Conservation (phyloP, 805 yeast genomes). For the Yarrowia sp. region DNA sequence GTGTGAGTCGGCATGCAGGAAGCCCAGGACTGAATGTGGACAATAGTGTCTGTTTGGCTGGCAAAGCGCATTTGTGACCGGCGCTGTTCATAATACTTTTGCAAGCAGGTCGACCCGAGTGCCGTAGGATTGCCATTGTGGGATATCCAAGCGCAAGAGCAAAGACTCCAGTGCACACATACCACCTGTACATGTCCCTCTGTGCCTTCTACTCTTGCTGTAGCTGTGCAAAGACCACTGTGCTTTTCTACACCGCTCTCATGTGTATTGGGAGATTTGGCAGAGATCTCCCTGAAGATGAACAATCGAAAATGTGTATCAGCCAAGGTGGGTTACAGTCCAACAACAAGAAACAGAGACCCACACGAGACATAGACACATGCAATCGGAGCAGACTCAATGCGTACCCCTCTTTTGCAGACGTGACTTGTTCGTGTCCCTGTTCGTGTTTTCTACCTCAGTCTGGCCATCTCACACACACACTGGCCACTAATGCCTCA, state of each 20-base stretch:
- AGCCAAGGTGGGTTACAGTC: no score
- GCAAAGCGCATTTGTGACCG: background rate
- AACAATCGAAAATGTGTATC: no score
- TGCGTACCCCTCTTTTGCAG: background rate
- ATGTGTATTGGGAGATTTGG: constrained; percentile 2
- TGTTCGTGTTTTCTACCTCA: background rate
- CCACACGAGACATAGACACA: no score
- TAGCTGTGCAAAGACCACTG: background rate
- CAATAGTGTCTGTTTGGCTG: background rate
- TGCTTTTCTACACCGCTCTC: background rate
- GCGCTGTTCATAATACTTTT: background rate
- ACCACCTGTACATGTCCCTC: background rate
- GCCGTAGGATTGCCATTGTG: constrained; percentile 17
- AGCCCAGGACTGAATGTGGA: background rate
- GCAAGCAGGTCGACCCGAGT: constrained; percentile 23
- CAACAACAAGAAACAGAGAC: no score
- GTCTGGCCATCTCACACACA: background rate
- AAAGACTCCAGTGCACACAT: no score
- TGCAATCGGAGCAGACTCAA: background rate
- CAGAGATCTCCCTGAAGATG: no score
- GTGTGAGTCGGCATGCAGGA: background rate
- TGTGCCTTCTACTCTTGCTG: background rate
- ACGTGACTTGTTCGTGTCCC: background rate
- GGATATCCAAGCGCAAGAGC: background rate
- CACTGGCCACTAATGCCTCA: constrained; percentile 2